Evolutionary conservation across 345 rosid genomes (phyloP).

Genomic region (Garcia nutans): DNA sequence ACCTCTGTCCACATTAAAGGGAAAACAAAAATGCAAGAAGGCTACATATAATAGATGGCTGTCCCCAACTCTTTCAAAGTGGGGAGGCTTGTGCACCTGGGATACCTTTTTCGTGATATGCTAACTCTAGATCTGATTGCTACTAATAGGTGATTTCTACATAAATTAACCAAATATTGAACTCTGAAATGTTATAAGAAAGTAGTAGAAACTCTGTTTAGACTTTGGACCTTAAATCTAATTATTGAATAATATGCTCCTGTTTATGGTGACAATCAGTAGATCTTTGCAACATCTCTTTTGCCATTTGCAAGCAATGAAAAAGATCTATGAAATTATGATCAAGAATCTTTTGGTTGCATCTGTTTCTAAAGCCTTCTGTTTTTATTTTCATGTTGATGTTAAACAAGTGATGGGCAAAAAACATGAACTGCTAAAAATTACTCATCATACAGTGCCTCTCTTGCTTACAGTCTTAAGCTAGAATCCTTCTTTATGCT

Average conservation of each 20-base stretch:
- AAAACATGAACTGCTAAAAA: no score
- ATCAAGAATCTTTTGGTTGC: background rate
- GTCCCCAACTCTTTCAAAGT: no score
- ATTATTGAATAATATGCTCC: background rate
- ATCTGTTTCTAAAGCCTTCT: background rate
- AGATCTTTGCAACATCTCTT: background rate
- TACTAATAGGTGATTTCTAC: background rate
- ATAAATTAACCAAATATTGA: background rate
- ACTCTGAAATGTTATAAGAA: background rate
- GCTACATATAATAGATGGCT: no score
- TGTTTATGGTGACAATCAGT: background rate
- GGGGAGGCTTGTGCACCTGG: no score
- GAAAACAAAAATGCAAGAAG: no score
- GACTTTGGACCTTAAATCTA: background rate
- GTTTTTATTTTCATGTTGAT: background rate
- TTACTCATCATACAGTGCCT: background rate
- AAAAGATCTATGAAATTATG: background rate
- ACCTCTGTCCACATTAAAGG: no score
- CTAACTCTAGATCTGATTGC: background rate
- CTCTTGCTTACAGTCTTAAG: background rate
- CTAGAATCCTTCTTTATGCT: background rate
- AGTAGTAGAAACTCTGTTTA: background rate
- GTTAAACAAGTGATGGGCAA: background rate
- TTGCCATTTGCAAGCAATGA: background rate
- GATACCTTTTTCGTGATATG: no score